Evolutionary conservation across 2,329 filamentous ascomycete species (phyloP).

Genomic region (Pseudocercospora eumusae): DNA sequence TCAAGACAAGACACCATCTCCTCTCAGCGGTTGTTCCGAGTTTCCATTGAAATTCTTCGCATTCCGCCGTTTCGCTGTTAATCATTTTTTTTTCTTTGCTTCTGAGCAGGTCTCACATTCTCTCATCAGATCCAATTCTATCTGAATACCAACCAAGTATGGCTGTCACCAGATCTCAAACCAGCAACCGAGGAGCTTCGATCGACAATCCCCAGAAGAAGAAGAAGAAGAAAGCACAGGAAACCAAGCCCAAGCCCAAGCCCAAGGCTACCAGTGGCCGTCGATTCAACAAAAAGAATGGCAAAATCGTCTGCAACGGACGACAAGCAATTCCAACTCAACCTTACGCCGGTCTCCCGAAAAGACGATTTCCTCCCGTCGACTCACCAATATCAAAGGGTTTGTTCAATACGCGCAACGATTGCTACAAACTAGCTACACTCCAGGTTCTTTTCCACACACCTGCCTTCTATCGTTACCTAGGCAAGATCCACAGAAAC

Average conservation of each 20-base stretch:
- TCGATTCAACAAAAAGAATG: constrained; percentile 1
- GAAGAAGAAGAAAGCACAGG: no score
- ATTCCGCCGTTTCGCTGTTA: no score
- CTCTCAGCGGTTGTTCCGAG: neutral
- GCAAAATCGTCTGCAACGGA: neutral
- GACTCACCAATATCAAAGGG: constrained; percentile 15
- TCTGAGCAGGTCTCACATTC: neutral
- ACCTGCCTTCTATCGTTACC: constrained; percentile 18
- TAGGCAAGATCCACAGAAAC: constrained; percentile 18
- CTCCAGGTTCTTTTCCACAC: constrained; percentile 19
- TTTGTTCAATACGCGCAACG: constrained; percentile 16
- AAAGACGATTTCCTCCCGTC: constrained; percentile 11
- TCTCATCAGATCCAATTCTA: neutral
- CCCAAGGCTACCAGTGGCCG: neutral
- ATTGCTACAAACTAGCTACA: constrained; percentile 20
- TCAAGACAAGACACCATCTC: neutral
- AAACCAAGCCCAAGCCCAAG: neutral
- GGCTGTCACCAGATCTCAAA: neutral
- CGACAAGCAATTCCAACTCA: constrained; percentile 6
- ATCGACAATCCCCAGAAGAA: neutral
- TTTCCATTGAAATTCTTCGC: neutral
- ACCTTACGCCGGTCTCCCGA: neutral
- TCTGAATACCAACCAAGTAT: neutral
- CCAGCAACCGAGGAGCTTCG: neutral
- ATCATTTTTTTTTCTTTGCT: no score